A percentile compares a stretch with the other conserved stretches of the same genome.
Conservation (phyloP, 768 basidiomycete species). For the Mycena filopes region DNA sequence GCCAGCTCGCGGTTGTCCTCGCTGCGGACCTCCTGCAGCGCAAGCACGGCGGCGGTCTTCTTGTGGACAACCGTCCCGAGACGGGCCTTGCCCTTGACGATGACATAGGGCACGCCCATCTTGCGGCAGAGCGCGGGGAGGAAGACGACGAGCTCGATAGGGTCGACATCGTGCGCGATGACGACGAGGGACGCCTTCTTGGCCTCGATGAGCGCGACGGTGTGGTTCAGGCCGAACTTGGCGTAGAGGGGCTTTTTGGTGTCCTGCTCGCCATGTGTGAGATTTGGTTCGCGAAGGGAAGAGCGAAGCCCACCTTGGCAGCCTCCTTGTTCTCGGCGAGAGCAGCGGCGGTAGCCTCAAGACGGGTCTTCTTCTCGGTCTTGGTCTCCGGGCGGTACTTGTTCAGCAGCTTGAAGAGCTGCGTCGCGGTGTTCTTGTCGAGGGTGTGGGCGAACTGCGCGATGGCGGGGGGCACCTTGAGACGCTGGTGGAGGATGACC, state of each 20-base stretch:
- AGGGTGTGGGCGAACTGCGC: slow-evolving; percentile 97
- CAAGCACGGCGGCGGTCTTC: slow-evolving; percentile 94
- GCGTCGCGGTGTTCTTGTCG: slow-evolving; percentile 99
- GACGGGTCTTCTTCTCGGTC: slow-evolving; percentile 97
- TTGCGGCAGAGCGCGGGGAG: slow-evolving; percentile 98
- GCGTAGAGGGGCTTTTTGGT: slow-evolving; percentile 95
- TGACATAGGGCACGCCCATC: slow-evolving; percentile 99
- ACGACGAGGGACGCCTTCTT: slow-evolving; percentile 97
- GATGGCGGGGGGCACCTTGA: slow-evolving; percentile 98
- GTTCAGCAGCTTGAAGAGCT: slow-evolving; percentile 97
- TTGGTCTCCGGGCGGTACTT: slow-evolving; percentile 96
- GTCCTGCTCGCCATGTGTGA: slow-evolving; percentile 55
- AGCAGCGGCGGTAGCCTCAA: slow-evolving; percentile 79
- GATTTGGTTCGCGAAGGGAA: not conserved
- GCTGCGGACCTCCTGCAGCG: slow-evolving; percentile 92
- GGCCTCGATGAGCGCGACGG: slow-evolving; percentile 93
- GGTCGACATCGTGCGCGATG: slow-evolving; percentile 98
- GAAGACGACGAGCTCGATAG: slow-evolving; percentile 98
- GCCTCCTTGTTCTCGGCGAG: slow-evolving; percentile 84
- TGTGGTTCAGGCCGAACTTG: slow-evolving; percentile 98
- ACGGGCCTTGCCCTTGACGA: slow-evolving; percentile 98
- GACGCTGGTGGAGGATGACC: slow-evolving; percentile 96
- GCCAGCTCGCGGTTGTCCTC: slow-evolving; percentile 95
- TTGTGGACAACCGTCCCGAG: slow-evolving; percentile 98
- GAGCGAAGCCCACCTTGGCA: slow-evolving; percentile 50